Percentiles rank a stretch among this genome's conserved stretches.
Conservation (phyloP, 768 basidiomycete genomes). For the Amanita thiersii region DNA sequence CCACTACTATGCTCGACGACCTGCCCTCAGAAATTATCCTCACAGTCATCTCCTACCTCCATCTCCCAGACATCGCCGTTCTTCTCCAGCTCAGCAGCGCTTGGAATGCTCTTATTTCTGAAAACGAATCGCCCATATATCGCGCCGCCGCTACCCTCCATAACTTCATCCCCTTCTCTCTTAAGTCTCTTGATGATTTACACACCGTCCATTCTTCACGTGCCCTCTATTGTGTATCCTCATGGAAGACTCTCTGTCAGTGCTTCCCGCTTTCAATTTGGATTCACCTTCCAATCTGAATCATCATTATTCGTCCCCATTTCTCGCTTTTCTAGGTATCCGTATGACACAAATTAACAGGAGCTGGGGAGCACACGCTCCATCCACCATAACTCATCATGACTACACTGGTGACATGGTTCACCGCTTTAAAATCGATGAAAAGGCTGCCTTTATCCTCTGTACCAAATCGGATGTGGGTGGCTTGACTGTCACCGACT, state of each 20-base stretch:
- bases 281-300: slow-evolving; percentile 1
- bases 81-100: slow-evolving; percentile 29
- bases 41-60: slow-evolving; percentile 39
- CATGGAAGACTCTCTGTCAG: slow-evolving; percentile 62
- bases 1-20: slow-evolving; percentile 31
- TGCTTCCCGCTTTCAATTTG: slow-evolving; percentile 9
- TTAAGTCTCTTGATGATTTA: slow-evolving; percentile 21
- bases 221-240: slow-evolving; percentile 25
- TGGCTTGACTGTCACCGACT: slow-evolving; percentile 51
- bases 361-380: slow-evolving; percentile 49
- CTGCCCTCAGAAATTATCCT: slow-evolving; percentile 57
- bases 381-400: slow-evolving; percentile 29
- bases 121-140: slow-evolving; percentile 47
- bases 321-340: slow-evolving; percentile 27
- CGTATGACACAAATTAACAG: slow-evolving; percentile 34
- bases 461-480: slow-evolving; percentile 43
- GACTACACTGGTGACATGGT: slow-evolving; percentile 31
- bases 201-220: slow-evolving; percentile 21
- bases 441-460: slow-evolving; percentile 49
- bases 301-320: background rate
- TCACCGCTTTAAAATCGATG: slow-evolving; percentile 75
- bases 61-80: slow-evolving; percentile 31
- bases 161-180: slow-evolving; percentile 27
- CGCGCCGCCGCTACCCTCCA: slow-evolving; percentile 48
- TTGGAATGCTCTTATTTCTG: slow-evolving; percentile 39